A percentile compares a stretch with the other conserved stretches of the same genome.
phyloP scores from a whole-genome alignment of 1,284 basidiomycete genomes.

The Cryptococcus sp. region DNA sequence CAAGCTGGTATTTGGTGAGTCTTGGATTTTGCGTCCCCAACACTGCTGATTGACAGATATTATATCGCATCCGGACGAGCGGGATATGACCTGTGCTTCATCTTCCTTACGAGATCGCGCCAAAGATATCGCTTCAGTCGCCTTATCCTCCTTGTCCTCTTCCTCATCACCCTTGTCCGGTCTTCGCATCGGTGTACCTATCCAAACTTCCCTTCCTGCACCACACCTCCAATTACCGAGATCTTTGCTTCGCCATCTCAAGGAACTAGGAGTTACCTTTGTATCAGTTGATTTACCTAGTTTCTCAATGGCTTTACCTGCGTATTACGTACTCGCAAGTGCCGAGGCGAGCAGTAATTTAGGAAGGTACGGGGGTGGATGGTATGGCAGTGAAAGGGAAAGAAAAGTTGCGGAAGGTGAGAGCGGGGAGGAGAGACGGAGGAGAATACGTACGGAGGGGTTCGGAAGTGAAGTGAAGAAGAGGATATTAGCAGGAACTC shows the following conservation, averaged over 20 bases:
- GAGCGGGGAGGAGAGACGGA: constrained; percentile 53
- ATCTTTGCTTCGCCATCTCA: constrained; percentile 52
- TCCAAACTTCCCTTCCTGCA: constrained; percentile 23
- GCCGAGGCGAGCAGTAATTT: constrained; percentile 94
- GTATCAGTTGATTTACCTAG: constrained; percentile 72
- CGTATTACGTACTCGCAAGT: constrained; percentile 91
- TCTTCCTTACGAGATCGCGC: constrained; percentile 47
- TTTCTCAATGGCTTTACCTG: constrained; percentile 73
- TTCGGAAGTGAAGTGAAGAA: constrained; percentile 85
- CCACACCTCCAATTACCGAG: constrained; percentile 29
- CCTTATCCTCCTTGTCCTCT: not conserved
- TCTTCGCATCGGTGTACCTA: constrained; percentile 35
- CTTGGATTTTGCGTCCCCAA: not conserved
- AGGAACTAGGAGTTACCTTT: constrained; percentile 62
- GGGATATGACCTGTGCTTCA: constrained; percentile 72
- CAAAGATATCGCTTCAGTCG: not conserved
- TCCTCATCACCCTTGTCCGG: constrained; percentile 10
- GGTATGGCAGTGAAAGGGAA: constrained; percentile 52
- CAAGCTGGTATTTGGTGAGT: constrained; percentile 61
- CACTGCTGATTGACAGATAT: constrained; percentile 51
- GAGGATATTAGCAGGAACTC: constrained; percentile 85
- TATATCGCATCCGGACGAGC: constrained; percentile 61
- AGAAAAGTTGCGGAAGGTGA: constrained; percentile 51
- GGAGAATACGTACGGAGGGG: constrained; percentile 59
- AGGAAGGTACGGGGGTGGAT: constrained; percentile 81